Conservation (phyloP, 2,329 filamentous ascomycete genomes). For the Fusarium sp. region DNA sequence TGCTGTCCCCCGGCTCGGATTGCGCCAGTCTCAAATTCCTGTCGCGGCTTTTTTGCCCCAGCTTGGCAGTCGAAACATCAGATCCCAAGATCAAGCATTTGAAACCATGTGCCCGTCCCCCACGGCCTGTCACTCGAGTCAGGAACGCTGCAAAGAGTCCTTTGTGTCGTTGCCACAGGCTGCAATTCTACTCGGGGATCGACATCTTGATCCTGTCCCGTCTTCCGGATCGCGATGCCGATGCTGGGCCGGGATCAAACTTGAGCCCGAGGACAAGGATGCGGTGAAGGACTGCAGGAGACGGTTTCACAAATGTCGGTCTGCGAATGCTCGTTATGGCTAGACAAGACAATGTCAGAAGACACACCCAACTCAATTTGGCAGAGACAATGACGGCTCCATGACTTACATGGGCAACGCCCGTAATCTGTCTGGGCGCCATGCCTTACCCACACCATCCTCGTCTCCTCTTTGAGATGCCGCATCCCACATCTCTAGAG, state of each 20-base stretch:
- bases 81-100: conserved; percentile 1
- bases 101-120: background rate
- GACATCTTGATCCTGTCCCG: background rate
- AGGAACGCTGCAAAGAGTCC: conserved; percentile 6
- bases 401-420: conserved; percentile 8
- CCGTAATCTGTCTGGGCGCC: conserved; percentile 8
- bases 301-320: conserved; percentile 8
- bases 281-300: conserved; percentile 1
- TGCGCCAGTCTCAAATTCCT: background rate
- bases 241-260: background rate
- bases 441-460: conserved; percentile 13
- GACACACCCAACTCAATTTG: background rate
- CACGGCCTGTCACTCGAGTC: conserved; percentile 1
- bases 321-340: background rate
- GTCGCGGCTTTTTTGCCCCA: background rate
- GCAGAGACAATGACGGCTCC: conserved; percentile 8
- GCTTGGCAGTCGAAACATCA: background rate
- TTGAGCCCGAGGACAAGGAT: background rate
- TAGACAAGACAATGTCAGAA: background rate
- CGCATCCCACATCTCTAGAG: conserved; percentile 14
- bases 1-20: background rate
- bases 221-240: conserved; percentile 1
- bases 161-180: background rate
- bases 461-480: conserved; percentile 14
- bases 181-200: conserved; percentile 9